phyloP scores from a whole-genome alignment of 106 monocot species.

The Phalaenopsis aphrodite region DNA sequence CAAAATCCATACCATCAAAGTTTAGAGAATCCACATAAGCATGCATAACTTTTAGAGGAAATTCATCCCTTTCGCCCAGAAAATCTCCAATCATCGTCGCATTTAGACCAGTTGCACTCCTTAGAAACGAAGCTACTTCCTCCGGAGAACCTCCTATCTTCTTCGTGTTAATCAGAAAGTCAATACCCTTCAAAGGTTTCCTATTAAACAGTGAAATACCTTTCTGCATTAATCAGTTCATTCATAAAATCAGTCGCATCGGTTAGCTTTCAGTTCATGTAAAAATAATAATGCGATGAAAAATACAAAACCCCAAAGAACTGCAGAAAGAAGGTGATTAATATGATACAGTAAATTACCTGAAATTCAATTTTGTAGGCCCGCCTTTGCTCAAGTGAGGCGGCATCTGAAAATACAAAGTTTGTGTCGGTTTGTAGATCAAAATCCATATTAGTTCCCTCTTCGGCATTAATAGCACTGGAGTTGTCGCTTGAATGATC shows the following conservation, averaged over 20 bases:
- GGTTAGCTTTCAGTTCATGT: background rate
- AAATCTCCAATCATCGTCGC: constrained; percentile 89
- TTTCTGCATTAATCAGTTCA: constrained; percentile 72
- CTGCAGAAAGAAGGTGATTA: background rate
- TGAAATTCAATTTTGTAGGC: constrained; percentile 86
- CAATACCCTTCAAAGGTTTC: constrained; percentile 95
- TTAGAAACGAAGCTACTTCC: constrained; percentile 83
- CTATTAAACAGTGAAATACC: constrained; percentile 92
- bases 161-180: constrained; percentile 76
- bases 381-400: constrained; percentile 78
- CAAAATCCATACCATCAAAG: constrained; percentile 91
- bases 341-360: constrained; percentile 21
- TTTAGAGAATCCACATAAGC: constrained; percentile 90
- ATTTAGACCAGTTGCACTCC: constrained; percentile 66
- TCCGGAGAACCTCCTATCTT: constrained; percentile 81
- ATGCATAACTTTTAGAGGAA: constrained; percentile 98
- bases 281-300: background rate
- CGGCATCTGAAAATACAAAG: constrained; percentile 61
- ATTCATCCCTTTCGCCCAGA: constrained; percentile 88
- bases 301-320: background rate
- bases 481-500: constrained; percentile 55
- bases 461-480: constrained; percentile 48
- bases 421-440: constrained; percentile 65
- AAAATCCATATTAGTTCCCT: constrained; percentile 49
- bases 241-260: background rate